Evolutionary conservation across 768 basidiomycete genomes (phyloP).

Genomic region (Calocera cornea): DNA sequence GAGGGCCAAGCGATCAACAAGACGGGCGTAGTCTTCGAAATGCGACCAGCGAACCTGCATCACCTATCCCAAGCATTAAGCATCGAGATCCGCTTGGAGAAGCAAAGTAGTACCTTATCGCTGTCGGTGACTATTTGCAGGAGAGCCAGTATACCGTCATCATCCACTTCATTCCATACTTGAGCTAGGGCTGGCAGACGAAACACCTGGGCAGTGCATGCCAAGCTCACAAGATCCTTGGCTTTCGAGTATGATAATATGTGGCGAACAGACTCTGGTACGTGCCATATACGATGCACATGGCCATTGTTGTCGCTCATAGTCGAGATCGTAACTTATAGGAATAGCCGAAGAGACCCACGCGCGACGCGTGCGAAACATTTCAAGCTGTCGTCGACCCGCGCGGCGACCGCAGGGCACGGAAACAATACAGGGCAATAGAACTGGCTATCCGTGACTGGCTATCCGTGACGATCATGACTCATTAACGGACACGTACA

Average conservation of each 20-base stretch:
- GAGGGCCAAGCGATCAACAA: background rate
- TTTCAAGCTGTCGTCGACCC: no score
- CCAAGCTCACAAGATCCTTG: background rate
- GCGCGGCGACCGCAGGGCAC: no score
- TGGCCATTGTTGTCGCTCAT: background rate
- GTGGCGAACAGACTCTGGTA: background rate
- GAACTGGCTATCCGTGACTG: no score
- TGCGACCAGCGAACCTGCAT: background rate
- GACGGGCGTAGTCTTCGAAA: background rate
- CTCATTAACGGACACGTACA: no score
- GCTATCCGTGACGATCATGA: no score
- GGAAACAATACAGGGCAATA: no score
- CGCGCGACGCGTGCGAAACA: no score
- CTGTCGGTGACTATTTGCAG: background rate
- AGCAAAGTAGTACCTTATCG: background rate
- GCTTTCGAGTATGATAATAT: background rate
- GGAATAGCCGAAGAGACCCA: no score
- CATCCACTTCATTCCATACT: background rate
- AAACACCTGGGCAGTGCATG: background rate
- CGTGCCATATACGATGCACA: background rate
- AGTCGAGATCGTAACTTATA: no score
- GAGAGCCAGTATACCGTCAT: background rate
- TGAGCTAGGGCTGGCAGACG: background rate
- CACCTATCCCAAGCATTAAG: no score
- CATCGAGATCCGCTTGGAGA: no score